A percentile compares a stretch with the other conserved stretches of the same genome.
These are phyloP conservation scores for Pythium utonaiense DNA, from an alignment of 352 stramenopile genomes.

Conservation along the genomic window DNA sequence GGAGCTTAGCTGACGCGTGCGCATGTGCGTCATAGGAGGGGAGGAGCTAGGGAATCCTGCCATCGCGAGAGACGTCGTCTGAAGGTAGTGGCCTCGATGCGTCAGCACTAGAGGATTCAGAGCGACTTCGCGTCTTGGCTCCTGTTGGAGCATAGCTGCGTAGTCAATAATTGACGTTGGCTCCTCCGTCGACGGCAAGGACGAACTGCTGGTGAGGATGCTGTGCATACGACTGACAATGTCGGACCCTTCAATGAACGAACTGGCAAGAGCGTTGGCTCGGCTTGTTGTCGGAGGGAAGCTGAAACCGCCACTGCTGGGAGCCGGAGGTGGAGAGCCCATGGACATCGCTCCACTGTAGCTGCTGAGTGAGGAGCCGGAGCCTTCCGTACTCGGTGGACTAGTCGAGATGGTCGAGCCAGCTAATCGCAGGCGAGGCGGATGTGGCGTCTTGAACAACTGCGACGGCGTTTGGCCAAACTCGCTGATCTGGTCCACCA, in stretches of 20 bases:
- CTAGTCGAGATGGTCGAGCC: neutral
- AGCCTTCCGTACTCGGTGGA: neutral
- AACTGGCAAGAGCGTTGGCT: constrained; percentile 35
- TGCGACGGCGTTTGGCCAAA: constrained; percentile 98
- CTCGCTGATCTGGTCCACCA: constrained; percentile 96
- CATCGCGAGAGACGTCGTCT: neutral
- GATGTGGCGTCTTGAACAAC: constrained; percentile 85
- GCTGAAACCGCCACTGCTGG: constrained; percentile 3
- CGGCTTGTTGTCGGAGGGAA: constrained; percentile 17
- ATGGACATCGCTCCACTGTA: neutral
- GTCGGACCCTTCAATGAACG: constrained; percentile 67
- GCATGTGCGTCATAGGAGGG: constrained; percentile 8
- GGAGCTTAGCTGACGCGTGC: constrained; percentile 29
- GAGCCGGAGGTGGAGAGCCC: constrained; percentile 10
- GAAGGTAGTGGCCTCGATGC: constrained; percentile 29
- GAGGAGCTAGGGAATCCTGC: neutral
- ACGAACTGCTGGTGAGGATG: constrained; percentile 44
- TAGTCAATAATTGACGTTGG: constrained; percentile 43
- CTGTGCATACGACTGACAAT: constrained; percentile 68
- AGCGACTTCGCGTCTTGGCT: constrained; percentile 41
- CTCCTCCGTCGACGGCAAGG: constrained; percentile 20
- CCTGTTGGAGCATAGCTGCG: constrained; percentile 44
- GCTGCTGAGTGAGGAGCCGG: neutral
- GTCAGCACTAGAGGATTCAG: constrained; percentile 43
- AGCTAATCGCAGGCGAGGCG: constrained; percentile 27